phyloP scores from a whole-genome alignment of 2,329 filamentous ascomycete genomes.

The Fusarium agapanthi region DNA sequence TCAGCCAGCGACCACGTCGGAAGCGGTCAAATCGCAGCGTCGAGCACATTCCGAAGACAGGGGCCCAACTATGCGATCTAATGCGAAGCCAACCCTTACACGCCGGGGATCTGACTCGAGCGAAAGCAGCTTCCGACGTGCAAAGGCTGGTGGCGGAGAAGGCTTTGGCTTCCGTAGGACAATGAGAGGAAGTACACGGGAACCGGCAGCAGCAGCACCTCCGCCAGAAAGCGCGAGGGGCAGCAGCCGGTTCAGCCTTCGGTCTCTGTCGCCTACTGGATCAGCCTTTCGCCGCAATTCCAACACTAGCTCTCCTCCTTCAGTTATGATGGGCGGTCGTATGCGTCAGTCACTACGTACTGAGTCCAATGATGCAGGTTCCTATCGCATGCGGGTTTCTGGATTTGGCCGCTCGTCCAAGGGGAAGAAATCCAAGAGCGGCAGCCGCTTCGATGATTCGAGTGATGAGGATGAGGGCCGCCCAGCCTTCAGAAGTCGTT shows the following conservation, averaged over 20 bases:
- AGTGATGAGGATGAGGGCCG: constrained; percentile 67
- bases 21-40: constrained; percentile 31
- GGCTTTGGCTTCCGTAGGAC: constrained; percentile 74
- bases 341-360: constrained; percentile 59
- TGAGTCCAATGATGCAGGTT: constrained; percentile 48
- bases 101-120: constrained; percentile 72
- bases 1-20: constrained; percentile 32
- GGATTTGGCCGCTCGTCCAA: constrained; percentile 53
- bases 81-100: constrained; percentile 50
- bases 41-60: constrained; percentile 41
- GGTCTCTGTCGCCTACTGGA: constrained; percentile 74
- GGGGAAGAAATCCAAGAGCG: constrained; percentile 47
- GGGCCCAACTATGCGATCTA: constrained; percentile 22
- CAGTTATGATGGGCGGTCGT: constrained; percentile 49
- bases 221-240: constrained; percentile 43
- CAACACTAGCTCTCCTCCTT: constrained; percentile 47
- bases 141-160: constrained; percentile 56
- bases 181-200: constrained; percentile 64
- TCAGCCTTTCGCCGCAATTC: constrained; percentile 59
- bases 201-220: constrained; percentile 21
- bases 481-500: constrained; percentile 60
- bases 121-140: constrained; percentile 84
- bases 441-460: constrained; percentile 75
- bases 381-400: constrained; percentile 52
- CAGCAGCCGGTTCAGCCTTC: constrained; percentile 74